Evolutionary conservation across 345 rosid genomes (phyloP), one percentile per base, ranked within the genome.

Genomic region (Bretschneidera sinensis): DNA sequence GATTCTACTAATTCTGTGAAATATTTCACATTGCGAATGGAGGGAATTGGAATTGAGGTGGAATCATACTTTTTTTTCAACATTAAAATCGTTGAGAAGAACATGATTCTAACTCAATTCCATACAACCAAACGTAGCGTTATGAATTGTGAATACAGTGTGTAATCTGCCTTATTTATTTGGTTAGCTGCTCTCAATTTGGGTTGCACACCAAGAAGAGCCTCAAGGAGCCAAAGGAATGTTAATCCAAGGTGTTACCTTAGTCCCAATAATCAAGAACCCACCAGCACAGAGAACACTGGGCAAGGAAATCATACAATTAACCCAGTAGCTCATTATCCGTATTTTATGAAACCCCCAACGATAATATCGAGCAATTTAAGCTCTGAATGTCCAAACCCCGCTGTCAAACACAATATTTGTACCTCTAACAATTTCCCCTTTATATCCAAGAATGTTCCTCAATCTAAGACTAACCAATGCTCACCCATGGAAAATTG

Each of bases 131-230:
- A n/a, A n/a, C n/a, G 15, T 39, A 39, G n/a, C 45, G 1, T 13
- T 11, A 39, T 11, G 45, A 11, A 14, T 4, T 39, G 45, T 39
- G 45, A 14, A 14, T 7, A 39, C 45, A 39, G 45, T 11, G 15
- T 5, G 45, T 39, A 11, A 39, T 14, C 10, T 11, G 11, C 10
- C 45, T 39, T 13, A 60, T 9, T 60, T 58, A n/a, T 47, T 39
- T 66, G 66, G 60, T 60, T 80, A 83, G 92, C 89, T 76, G 92
- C 92, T 51, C 86, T 86, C 20, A 79, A 76, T 63, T 71, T 86
- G 71, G 92, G 92, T 23, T 86, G 92, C 70, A 74, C 64, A 4
- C 79, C 89, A 10, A 76, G 79, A 78, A 78, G 76, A 63, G 71
- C 92, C 7, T 74, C 81, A 0, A 69, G 92, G 74, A 83, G 89